These are phyloP conservation scores for Solanum hybrid DNA, from an alignment of 305 asterid species.

Conservation along the genomic window DNA sequence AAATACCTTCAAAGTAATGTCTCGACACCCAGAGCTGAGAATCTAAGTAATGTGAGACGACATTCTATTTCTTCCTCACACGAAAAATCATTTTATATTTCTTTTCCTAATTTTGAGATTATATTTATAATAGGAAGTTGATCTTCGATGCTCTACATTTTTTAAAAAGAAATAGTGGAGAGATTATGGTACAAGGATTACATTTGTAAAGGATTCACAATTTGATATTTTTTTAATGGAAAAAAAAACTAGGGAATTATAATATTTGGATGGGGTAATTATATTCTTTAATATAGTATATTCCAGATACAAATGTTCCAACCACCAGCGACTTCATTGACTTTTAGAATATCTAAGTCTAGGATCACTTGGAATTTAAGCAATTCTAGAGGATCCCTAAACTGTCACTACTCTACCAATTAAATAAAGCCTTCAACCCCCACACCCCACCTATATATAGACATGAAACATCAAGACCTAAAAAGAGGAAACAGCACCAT, in stretches of 20 bases:
- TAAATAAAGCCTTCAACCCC: not conserved
- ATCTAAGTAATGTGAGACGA: not conserved
- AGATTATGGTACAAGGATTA: not conserved
- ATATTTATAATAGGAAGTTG: not conserved
- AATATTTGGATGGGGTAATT: not conserved
- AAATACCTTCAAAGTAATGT: not conserved
- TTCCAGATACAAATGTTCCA: not conserved
- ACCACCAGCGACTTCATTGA: not conserved
- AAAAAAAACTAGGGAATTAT: not conserved
- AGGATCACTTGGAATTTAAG: not conserved
- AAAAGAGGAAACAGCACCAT: not conserved
- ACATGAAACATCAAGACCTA: not conserved
- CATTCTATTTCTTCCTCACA: not conserved
- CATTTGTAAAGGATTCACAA: not conserved
- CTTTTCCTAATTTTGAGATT: not conserved
- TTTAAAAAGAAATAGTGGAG: not conserved
- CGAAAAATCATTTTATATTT: not conserved
- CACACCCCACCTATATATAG: not conserved
- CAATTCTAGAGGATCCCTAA: not conserved
- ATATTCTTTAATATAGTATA: not conserved
- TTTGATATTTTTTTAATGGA: not conserved
- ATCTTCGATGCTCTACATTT: not conserved
- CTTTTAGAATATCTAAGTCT: not conserved
- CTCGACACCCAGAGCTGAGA: not conserved
- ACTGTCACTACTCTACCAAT: not conserved